Evolutionary conservation across 148 eudicot genomes (phyloP).

Genomic region (Dianthus caryophyllus): DNA sequence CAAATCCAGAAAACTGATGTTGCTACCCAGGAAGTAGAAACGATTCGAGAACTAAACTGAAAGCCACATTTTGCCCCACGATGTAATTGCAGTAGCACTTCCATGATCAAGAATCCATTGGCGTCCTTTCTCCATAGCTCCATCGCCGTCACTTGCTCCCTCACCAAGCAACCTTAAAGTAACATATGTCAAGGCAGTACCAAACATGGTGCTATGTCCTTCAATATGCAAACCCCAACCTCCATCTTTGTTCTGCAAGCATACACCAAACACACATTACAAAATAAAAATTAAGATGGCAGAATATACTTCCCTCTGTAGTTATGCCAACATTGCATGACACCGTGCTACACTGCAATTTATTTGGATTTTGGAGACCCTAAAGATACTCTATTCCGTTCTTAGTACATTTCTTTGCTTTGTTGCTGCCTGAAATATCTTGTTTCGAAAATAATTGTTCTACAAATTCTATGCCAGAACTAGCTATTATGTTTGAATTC

Average conservation of each 20-base stretch:
- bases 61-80: conserved; percentile 99
- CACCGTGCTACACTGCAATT: too few relatives aligned
- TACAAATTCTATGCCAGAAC: background rate
- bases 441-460: background rate
- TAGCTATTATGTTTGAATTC: background rate
- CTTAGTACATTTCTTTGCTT: background rate
- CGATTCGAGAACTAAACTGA: conserved; percentile 52
- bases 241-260: conserved; percentile 84
- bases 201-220: conserved; percentile 97
- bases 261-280: conserved; percentile 12
- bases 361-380: conserved; percentile 5
- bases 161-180: conserved; percentile 93
- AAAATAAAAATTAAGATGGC: background rate
- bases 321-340: background rate
- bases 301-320: background rate
- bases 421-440: background rate
- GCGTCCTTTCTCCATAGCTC: conserved; percentile 82
- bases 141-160: conserved; percentile 80
- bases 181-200: conserved; percentile 77
- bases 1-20: background rate
- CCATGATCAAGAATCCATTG: conserved; percentile 92
- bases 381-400: background rate
- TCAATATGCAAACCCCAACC: conserved; percentile 99
- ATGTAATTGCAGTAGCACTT: conserved; percentile 82
- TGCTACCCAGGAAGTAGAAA: background rate